phyloP scores from a whole-genome alignment of 2,329 filamentous ascomycete species.

The Pseudocercospora fuligena region DNA sequence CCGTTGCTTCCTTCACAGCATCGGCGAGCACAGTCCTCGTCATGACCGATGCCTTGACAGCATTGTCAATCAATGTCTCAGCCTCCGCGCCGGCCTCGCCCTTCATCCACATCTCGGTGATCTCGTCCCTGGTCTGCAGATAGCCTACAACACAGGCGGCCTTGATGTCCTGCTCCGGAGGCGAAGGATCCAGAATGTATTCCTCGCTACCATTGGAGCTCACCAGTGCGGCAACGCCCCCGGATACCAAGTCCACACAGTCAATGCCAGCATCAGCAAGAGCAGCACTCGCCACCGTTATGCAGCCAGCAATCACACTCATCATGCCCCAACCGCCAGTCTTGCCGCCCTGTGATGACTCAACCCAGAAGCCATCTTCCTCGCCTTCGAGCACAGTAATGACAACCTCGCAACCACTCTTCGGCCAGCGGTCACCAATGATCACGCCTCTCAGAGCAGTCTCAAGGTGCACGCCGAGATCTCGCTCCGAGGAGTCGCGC shows the following conservation, averaged over 20 bases:
- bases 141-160: constrained; percentile 92
- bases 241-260: constrained; percentile 86
- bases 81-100: constrained; percentile 61
- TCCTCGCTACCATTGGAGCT: constrained; percentile 32
- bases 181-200: constrained; percentile 79
- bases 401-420: constrained; percentile 94
- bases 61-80: constrained; percentile 65
- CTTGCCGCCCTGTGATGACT: constrained; percentile 47
- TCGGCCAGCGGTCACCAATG: constrained; percentile 96
- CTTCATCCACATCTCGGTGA: constrained; percentile 94
- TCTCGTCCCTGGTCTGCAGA: constrained; percentile 82
- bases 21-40: constrained; percentile 65
- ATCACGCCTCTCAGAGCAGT: constrained; percentile 87
- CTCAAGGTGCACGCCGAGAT: constrained; percentile 88
- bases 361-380: constrained; percentile 73
- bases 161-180: constrained; percentile 73
- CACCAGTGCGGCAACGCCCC: constrained; percentile 85
- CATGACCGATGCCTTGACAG: constrained; percentile 65
- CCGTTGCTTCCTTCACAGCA: constrained; percentile 63
- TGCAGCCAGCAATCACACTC: constrained; percentile 88
- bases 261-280: constrained; percentile 95
- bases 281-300: constrained; percentile 91
- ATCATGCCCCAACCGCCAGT: constrained; percentile 77
- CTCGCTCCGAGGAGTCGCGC: constrained; percentile 82
- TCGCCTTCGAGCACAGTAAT: constrained; percentile 93